Evolutionary conservation across 257 asterid genomes (phyloP).

Genomic region (Nyctanthes arbortristis): DNA sequence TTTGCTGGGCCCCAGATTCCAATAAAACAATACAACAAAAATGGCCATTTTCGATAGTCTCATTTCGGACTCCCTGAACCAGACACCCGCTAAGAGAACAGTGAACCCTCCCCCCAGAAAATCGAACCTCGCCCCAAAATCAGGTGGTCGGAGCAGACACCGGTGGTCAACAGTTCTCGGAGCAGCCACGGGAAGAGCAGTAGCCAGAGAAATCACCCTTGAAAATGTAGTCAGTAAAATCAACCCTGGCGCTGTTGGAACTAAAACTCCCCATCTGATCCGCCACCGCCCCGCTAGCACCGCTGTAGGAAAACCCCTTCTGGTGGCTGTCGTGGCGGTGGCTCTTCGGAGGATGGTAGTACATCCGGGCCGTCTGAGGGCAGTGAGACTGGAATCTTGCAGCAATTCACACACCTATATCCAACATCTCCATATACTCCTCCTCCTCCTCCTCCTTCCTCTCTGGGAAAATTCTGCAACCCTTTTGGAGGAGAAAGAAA

Average conservation of each 20-base stretch:
- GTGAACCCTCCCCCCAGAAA: too few relatives aligned
- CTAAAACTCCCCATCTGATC: conserved; percentile 4
- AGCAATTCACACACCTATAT: conserved; percentile 37
- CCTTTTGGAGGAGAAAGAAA: background rate
- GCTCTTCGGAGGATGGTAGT: conserved; percentile 43
- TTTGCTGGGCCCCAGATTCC: too few relatives aligned
- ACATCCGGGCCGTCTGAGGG: conserved; percentile 43
- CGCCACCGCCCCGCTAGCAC: conserved; percentile 7
- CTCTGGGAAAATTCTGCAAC: background rate
- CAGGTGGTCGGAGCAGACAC: too few relatives aligned
- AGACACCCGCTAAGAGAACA: too few relatives aligned
- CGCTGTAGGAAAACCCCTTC: conserved; percentile 11
- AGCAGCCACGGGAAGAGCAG: too few relatives aligned
- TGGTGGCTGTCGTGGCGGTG: conserved; percentile 9
- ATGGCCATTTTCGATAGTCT: too few relatives aligned
- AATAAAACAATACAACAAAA: too few relatives aligned
- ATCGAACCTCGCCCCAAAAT: too few relatives aligned
- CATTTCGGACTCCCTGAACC: too few relatives aligned
- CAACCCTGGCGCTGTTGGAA: conserved; percentile 1
- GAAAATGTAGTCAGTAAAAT: background rate
- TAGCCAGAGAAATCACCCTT: too few relatives aligned
- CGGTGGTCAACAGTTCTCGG: too few relatives aligned
- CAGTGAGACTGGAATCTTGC: conserved; percentile 50
- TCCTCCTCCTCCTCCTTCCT: background rate
- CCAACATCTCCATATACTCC: conserved; percentile 37